Conservation (phyloP, 345 rosid species). For the Sonneratia caseolaris region DNA sequence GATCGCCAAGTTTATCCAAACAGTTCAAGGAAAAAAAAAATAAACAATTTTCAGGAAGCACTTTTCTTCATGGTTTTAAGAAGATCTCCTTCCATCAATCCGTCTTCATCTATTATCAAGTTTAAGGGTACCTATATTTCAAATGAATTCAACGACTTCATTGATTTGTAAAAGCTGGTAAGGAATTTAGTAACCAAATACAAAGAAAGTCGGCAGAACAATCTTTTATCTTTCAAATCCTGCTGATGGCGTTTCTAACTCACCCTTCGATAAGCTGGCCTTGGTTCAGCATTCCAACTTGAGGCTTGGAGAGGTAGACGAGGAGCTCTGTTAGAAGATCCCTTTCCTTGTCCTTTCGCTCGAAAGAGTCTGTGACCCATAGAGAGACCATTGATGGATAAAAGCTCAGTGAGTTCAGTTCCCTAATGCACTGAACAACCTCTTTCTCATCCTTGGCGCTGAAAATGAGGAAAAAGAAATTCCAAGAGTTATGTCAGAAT, state of each 20-base stretch:
- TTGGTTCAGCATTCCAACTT: constrained; percentile 32
- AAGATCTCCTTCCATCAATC: too few relatives aligned
- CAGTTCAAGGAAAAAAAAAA: too few relatives aligned
- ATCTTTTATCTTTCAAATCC: too few relatives aligned
- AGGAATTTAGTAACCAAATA: too few relatives aligned
- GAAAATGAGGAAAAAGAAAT: constrained; percentile 12
- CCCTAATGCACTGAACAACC: constrained; percentile 75
- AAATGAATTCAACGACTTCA: too few relatives aligned
- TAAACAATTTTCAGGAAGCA: too few relatives aligned
- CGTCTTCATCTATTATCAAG: too few relatives aligned
- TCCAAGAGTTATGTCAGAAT: background rate
- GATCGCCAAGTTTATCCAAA: too few relatives aligned
- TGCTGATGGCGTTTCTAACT: background rate
- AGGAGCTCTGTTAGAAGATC: constrained; percentile 80
- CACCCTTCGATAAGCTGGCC: constrained; percentile 75
- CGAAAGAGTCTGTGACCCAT: constrained; percentile 93
- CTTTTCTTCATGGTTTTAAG: too few relatives aligned
- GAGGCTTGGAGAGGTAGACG: constrained; percentile 47
- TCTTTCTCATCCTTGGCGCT: constrained; percentile 91
- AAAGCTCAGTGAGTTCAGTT: constrained; percentile 62
- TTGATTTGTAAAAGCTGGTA: too few relatives aligned
- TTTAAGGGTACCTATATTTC: too few relatives aligned
- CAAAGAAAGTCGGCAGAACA: too few relatives aligned
- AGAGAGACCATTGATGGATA: constrained; percentile 81
- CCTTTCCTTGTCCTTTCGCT: constrained; percentile 83